Evolutionary conservation across 306 rosid genomes (phyloP).

Genomic region (Glycine latifolia): DNA sequence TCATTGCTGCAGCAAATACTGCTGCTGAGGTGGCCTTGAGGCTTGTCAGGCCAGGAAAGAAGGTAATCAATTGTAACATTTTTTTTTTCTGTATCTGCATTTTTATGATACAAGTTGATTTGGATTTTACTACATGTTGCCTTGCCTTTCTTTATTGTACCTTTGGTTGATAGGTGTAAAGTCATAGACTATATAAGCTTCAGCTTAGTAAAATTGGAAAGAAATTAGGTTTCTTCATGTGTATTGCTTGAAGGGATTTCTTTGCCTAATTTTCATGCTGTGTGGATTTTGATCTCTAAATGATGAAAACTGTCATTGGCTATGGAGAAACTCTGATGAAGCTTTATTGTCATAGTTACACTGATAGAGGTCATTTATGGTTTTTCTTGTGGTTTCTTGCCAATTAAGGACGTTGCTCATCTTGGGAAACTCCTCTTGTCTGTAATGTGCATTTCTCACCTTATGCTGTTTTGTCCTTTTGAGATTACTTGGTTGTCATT

Average conservation of each 20-base stretch:
- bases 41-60: conserved; percentile 92
- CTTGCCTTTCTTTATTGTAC: neutral
- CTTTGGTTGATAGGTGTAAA: too few relatives aligned
- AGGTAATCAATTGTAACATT: conserved; percentile 54
- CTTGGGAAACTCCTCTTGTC: too few relatives aligned
- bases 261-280: neutral
- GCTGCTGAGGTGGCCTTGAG: conserved; percentile 99
- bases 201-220: too few relatives aligned
- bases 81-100: neutral
- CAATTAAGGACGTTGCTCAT: too few relatives aligned
- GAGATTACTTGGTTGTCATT: neutral
- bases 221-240: too few relatives aligned
- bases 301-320: conserved; percentile 50
- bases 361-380: conserved; percentile 52
- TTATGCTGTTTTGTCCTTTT: neutral
- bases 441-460: too few relatives aligned
- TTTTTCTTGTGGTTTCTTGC: too few relatives aligned
- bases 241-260: too few relatives aligned
- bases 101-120: neutral
- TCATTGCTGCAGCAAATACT: conserved; percentile 88
- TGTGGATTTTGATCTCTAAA: conserved; percentile 51
- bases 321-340: conserved; percentile 51
- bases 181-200: too few relatives aligned
- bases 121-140: conserved; percentile 4
- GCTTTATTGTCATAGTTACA: conserved; percentile 67